A percentile compares a stretch with the other conserved stretches of the same genome.
These are phyloP conservation scores for Hydrangea macrophylla DNA, from an alignment of 148 eudicot genomes.

Conservation along the genomic window DNA sequence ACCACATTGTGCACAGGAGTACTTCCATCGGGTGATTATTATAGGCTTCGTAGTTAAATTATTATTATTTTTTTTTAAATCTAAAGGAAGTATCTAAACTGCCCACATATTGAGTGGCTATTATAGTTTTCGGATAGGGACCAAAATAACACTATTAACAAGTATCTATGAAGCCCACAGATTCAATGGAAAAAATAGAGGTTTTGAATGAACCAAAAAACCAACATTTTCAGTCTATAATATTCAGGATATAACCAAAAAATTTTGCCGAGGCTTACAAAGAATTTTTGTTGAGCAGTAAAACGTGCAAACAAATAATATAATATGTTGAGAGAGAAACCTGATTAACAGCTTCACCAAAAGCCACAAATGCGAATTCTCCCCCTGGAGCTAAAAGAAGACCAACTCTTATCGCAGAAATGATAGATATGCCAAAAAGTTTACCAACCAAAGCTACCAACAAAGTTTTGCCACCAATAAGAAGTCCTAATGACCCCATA, in stretches of 20 bases:
- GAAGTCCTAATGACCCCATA: slow-evolving; percentile 64
- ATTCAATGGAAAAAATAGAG: not conserved
- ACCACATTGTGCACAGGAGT: too few species aligned
- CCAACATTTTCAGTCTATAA: not conserved
- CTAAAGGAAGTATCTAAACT: not conserved
- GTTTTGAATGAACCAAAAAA: not conserved
- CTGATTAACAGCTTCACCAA: slow-evolving; percentile 99
- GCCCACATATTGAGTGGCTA: not conserved
- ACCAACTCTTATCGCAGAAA: slow-evolving; percentile 85
- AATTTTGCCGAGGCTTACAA: not conserved
- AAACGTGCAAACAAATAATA: not conserved
- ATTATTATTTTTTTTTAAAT: not conserved
- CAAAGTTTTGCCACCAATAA: slow-evolving; percentile 83
- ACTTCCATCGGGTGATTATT: not conserved
- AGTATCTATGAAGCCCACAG: not conserved
- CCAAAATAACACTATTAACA: not conserved
- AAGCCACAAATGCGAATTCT: slow-evolving; percentile 98
- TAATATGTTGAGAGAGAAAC: slow-evolving; percentile 30
- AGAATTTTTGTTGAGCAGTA: not conserved
- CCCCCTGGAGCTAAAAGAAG: slow-evolving; percentile 99
- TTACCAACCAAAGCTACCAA: slow-evolving; percentile 77
- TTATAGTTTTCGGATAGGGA: not conserved
- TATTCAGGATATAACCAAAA: not conserved
- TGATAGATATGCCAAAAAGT: slow-evolving; percentile 78
- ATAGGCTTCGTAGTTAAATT: too few species aligned